Evolutionary conservation across 208 protist genomes (phyloP).

Genomic region (Acanthamoeba healyi): DNA sequence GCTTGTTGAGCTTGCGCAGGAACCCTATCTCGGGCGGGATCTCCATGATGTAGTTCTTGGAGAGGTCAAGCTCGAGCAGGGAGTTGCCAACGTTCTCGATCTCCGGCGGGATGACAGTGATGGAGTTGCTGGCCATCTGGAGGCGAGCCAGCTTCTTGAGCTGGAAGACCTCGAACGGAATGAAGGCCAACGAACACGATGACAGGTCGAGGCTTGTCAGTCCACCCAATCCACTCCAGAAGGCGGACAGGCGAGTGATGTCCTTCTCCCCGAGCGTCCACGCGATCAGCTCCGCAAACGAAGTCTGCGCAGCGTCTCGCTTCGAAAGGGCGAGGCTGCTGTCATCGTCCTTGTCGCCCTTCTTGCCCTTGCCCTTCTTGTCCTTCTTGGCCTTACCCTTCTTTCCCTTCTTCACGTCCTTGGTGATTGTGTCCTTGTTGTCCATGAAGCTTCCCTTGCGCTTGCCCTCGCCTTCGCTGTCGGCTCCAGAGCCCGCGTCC

Average conservation of each 20-base stretch:
- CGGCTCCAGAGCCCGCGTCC: neutral
- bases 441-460: constrained; percentile 4
- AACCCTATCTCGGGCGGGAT: constrained; percentile 6
- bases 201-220: neutral
- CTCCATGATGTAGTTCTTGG: neutral
- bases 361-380: constrained; percentile 5
- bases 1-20: neutral
- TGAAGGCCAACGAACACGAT: neutral
- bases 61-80: neutral
- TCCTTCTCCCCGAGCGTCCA: constrained; percentile 7
- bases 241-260: neutral
- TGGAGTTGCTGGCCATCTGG: constrained; percentile 4
- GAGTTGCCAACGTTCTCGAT: neutral
- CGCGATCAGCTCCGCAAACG: neutral
- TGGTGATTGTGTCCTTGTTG: constrained; percentile 9
- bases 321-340: neutral
- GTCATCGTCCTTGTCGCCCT: neutral
- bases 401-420: neutral
- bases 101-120: neutral
- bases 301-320: neutral
- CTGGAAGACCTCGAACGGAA: constrained; percentile 35
- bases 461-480: neutral
- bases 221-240: constrained; percentile 5
- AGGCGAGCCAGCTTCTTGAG: neutral
- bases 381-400: neutral